Conservation (phyloP, 2,329 filamentous ascomycete species). For the Stagonosporopsis tanaceti region DNA sequence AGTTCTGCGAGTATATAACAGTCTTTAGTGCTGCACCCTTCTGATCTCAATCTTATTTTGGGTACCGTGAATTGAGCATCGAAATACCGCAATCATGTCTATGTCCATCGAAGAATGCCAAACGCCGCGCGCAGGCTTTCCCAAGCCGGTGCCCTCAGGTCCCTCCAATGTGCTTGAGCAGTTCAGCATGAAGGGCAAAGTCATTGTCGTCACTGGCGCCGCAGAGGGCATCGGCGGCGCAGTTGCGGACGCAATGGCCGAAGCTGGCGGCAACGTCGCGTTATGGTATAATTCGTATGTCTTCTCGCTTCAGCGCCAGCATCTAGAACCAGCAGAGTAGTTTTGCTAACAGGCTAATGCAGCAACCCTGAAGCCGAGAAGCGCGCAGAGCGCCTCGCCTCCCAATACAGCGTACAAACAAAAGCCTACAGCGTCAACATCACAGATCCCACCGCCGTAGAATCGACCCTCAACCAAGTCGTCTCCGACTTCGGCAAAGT, state of each 20-base stretch:
- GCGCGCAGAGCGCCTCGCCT: conserved; percentile 64
- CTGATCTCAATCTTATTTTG: background rate
- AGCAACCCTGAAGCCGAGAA: conserved; percentile 65
- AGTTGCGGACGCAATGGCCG: conserved; percentile 48
- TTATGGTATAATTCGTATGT: conserved; percentile 51
- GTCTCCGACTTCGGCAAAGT: conserved; percentile 73
- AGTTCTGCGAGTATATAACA: background rate
- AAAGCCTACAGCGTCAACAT: conserved; percentile 71
- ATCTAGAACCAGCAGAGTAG: background rate
- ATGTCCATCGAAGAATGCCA: conserved; percentile 46
- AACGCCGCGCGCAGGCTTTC: conserved; percentile 33
- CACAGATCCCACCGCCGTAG: conserved; percentile 60
- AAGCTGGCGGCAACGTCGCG: conserved; percentile 55
- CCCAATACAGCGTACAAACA: conserved; percentile 65
- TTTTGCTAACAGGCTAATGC: background rate
- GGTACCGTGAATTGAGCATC: too few species aligned
- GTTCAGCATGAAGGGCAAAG: conserved; percentile 49
- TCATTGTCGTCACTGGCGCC: conserved; percentile 54
- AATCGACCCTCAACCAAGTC: conserved; percentile 66
- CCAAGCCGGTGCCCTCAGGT: conserved; percentile 36
- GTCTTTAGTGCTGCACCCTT: background rate
- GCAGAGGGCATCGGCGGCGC: conserved; percentile 64
- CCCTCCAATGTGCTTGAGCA: conserved; percentile 43
- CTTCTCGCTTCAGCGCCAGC: background rate
- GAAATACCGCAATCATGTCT: conserved; percentile 38